Conservation (phyloP, 768 basidiomycete species). For the Termitomyces sp. region DNA sequence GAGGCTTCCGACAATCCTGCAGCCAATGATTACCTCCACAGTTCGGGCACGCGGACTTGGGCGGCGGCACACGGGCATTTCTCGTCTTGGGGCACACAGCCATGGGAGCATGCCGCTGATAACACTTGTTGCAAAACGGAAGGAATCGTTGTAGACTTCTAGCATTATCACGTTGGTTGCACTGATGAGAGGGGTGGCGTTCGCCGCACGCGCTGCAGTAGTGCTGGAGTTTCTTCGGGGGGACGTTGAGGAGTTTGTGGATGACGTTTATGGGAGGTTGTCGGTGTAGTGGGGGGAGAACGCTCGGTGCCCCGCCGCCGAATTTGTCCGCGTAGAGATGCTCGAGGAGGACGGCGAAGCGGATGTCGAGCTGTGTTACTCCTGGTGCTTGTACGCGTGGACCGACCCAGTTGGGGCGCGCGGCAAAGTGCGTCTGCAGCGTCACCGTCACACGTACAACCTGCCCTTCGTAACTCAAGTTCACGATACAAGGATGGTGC, state of each 20-base stretch:
- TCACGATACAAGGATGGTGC: constrained; percentile 24
- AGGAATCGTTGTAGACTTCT: too few relatives aligned
- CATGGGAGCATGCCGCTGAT: constrained; percentile 2
- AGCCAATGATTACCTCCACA: constrained; percentile 18
- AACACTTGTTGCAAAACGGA: constrained; percentile 1
- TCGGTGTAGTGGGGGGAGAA: not conserved
- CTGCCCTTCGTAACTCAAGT: constrained; percentile 9
- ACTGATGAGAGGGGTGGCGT: not conserved
- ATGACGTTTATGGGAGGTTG: not conserved
- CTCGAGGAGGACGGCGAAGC: constrained; percentile 43
- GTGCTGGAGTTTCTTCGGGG: not conserved
- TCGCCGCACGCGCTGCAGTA: constrained; percentile 6
- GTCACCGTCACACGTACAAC: constrained; percentile 12
- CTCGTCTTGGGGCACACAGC: not conserved
- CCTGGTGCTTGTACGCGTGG: constrained; percentile 21
- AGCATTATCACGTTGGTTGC: too few relatives aligned
- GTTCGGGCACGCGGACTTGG: constrained; percentile 4
- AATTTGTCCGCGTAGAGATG: constrained; percentile 1
- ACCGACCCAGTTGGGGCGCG: constrained; percentile 4
- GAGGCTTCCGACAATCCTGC: constrained; percentile 14
- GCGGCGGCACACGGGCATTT: not conserved
- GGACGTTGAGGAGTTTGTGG: constrained; percentile 1
- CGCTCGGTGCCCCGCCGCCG: not conserved
- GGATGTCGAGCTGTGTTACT: constrained; percentile 47
- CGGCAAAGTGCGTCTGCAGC: constrained; percentile 22